Conservation (phyloP, 495 filamentous ascomycete species). For the Letharia lupina region DNA sequence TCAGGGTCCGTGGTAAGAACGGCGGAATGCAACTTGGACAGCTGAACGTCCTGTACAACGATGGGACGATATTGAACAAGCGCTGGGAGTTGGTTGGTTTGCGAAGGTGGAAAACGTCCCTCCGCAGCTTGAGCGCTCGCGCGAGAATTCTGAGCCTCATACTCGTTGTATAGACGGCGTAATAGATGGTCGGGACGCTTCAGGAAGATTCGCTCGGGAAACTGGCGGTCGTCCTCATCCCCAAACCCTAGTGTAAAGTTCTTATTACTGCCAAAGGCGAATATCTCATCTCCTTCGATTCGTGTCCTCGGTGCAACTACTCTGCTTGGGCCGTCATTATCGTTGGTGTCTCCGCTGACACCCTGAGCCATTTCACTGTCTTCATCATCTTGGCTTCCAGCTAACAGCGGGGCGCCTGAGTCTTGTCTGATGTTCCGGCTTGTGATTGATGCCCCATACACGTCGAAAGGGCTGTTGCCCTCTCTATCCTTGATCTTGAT, state of each 20-base stretch:
- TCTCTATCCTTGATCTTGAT: slow-evolving; percentile 95
- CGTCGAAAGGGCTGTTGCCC: slow-evolving; percentile 87
- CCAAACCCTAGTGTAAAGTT: slow-evolving; percentile 88
- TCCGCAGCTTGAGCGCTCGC: not conserved
- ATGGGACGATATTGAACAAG: slow-evolving; percentile 61
- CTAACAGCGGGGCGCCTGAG: slow-evolving; percentile 13
- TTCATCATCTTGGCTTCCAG: slow-evolving; percentile 28
- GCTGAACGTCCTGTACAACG: slow-evolving; percentile 62
- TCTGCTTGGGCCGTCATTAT: slow-evolving; percentile 24
- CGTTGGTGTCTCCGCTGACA: slow-evolving; percentile 32
- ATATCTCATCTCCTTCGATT: slow-evolving; percentile 73
- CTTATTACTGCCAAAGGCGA: slow-evolving; percentile 89
- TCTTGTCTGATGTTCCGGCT: slow-evolving; percentile 41
- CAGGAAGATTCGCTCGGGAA: slow-evolving; percentile 71
- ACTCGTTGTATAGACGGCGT: slow-evolving; percentile 55
- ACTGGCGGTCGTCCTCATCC: slow-evolving; percentile 88
- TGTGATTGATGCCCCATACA: slow-evolving; percentile 76
- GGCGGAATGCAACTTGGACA: slow-evolving; percentile 90
- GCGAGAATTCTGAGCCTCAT: slow-evolving; percentile 32
- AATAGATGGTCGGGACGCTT: slow-evolving; percentile 76
- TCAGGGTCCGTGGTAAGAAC: slow-evolving; percentile 84
- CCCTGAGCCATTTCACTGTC: slow-evolving; percentile 37
- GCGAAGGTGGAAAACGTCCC: not conserved
- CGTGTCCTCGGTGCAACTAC: slow-evolving; percentile 31
- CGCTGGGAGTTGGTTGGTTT: slow-evolving; percentile 47